Percentiles rank a stretch among this genome's conserved stretches.
Conservation (phyloP, 176 grass and related monocot genomes). For the Cymbopogon citratus region DNA sequence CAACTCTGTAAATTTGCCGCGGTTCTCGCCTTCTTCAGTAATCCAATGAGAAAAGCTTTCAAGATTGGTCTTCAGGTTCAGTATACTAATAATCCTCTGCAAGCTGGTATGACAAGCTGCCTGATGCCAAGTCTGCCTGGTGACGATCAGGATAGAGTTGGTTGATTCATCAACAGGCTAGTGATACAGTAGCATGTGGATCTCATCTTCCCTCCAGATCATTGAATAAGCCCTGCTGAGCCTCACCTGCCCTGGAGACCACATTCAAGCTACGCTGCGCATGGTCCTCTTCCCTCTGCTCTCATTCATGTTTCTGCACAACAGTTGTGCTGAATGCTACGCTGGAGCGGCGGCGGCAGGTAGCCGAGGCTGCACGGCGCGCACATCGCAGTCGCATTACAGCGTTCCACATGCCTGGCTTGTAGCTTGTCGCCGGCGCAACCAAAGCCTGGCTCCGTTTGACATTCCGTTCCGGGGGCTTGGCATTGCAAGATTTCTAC, state of each 20-base stretch:
- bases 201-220: background rate
- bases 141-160: background rate
- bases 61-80: background rate
- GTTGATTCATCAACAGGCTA: background rate
- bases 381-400: background rate
- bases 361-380: background rate
- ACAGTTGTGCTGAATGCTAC: conserved; percentile 14
- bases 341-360: background rate
- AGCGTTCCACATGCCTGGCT: background rate
- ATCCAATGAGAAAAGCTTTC: background rate
- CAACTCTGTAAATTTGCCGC: conserved; percentile 28
- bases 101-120: background rate
- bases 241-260: conserved; percentile 46
- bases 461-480: too few relatives aligned
- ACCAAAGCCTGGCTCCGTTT: background rate
- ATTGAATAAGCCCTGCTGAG: conserved; percentile 27
- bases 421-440: background rate
- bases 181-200: conserved; percentile 9
- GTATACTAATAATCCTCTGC: too few relatives aligned
- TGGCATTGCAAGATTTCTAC: background rate
- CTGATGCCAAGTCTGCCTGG: background rate
- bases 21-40: background rate
- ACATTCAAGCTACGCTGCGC: conserved; percentile 17
- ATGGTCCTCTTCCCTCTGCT: conserved; percentile 4
- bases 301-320: background rate